Evolutionary conservation across 306 rosid genomes (phyloP).

Genomic region (Cotoneaster glaucophyllus): DNA sequence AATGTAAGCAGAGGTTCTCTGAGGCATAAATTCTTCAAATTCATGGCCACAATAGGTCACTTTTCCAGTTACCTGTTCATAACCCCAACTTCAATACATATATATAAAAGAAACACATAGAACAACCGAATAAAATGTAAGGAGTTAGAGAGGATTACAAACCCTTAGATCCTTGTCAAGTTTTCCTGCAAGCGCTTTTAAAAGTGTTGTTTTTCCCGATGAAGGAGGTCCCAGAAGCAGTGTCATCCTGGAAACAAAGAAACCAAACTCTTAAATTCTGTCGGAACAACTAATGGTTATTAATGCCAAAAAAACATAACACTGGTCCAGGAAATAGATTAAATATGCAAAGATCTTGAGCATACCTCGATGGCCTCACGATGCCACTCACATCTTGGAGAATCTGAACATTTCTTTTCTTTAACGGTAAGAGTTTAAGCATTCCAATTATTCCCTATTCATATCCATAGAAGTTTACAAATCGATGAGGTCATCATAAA

Average conservation of each 20-base stretch:
- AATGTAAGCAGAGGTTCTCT: conserved; percentile 82
- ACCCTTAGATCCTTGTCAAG: conserved; percentile 28
- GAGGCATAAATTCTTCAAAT: conserved; percentile 75
- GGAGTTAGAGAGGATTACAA: background rate
- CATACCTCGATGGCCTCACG: conserved; percentile 64
- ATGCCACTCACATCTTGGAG: conserved; percentile 59
- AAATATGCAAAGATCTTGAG: background rate
- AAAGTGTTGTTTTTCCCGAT: conserved; percentile 32
- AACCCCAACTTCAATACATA: background rate
- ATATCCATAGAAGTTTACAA: background rate
- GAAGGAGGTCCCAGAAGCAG: conserved; percentile 36
- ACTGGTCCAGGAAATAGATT: background rate
- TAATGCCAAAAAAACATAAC: background rate
- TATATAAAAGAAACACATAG: background rate
- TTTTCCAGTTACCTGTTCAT: conserved; percentile 54
- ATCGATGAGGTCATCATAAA: background rate
- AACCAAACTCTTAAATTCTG: too few species aligned
- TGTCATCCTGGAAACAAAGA: conserved; percentile 20
- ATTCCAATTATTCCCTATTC: conserved; percentile 39
- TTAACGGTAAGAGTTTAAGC: conserved; percentile 52
- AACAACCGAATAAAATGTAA: background rate
- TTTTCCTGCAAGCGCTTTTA: conserved; percentile 30
- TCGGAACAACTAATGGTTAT: background rate
- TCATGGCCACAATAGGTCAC: conserved; percentile 86
- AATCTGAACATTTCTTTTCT: conserved; percentile 48